A percentile compares a stretch with the other conserved stretches of the same genome.
phyloP scores from a whole-genome alignment of 225 moss, liverwort and hornwort genomes.

The Sphagnum contortum region DNA sequence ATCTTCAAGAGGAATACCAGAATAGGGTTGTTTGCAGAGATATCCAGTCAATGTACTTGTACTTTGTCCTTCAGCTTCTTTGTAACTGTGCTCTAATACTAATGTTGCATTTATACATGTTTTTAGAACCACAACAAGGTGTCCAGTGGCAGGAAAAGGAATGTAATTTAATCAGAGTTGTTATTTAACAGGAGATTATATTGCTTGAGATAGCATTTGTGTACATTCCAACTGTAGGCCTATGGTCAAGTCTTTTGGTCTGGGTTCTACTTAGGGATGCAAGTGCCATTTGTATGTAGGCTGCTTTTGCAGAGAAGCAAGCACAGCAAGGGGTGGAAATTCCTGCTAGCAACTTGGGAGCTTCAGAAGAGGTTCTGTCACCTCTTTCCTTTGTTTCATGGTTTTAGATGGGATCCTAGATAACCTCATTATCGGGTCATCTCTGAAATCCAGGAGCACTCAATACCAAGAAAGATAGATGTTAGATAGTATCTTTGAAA shows the following conservation, averaged over 20 bases:
- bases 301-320: constrained; percentile 73
- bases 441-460: too few species aligned
- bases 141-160: too few species aligned
- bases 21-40: neutral
- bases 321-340: constrained; percentile 35
- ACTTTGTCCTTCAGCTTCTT: neutral
- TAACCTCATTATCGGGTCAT: too few species aligned
- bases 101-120: too few species aligned
- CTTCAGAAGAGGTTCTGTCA: constrained; percentile 49
- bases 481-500: neutral
- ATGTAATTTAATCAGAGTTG: too few species aligned
- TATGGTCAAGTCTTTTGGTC: too few species aligned
- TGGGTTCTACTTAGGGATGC: too few species aligned
- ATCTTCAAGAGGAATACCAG: too few species aligned
- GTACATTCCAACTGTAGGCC: too few species aligned
- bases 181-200: too few species aligned
- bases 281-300: constrained; percentile 21
- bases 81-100: neutral
- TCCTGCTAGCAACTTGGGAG: constrained; percentile 39
- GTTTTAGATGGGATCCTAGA: neutral
- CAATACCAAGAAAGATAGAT: neutral
- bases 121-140: too few species aligned
- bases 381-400: neutral
- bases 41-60: neutral
- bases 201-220: too few species aligned